Percentiles rank a stretch among this genome's conserved stretches.
phyloP scores from a whole-genome alignment of 2,329 filamentous ascomycete genomes.

The Fusarium sarcochroum region DNA sequence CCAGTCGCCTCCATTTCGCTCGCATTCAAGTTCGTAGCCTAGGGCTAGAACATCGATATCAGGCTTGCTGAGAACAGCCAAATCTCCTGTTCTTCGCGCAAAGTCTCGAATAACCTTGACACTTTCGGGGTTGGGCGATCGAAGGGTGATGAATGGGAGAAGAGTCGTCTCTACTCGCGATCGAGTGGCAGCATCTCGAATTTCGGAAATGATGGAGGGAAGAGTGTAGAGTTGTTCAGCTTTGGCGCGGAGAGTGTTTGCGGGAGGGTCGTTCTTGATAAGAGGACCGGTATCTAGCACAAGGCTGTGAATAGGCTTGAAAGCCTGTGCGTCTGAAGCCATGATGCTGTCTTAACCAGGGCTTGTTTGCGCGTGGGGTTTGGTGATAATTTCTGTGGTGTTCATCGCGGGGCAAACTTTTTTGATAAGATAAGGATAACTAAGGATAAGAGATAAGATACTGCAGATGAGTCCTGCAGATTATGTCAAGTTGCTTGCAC shows the following conservation, averaged over 20 bases:
- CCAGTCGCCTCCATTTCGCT: constrained; percentile 92
- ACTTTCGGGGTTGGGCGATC: constrained; percentile 81
- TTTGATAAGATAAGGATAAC: constrained; percentile 42
- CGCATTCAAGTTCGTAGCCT: constrained; percentile 94
- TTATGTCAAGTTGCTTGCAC: too few species aligned
- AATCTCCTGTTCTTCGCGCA: constrained; percentile 89
- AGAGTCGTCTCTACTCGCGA: constrained; percentile 86
- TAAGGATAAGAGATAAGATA: constrained; percentile 35
- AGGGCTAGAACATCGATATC: constrained; percentile 92
- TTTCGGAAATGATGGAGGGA: constrained; percentile 88
- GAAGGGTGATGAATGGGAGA: constrained; percentile 84
- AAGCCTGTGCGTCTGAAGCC: constrained; percentile 40
- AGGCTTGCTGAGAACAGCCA: constrained; percentile 86
- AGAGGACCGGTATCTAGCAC: constrained; percentile 93
- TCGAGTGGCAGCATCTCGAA: constrained; percentile 86
- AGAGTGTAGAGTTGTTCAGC: constrained; percentile 86
- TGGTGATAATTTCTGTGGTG: constrained; percentile 47
- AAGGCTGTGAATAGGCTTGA: constrained; percentile 83
- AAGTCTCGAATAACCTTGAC: constrained; percentile 86
- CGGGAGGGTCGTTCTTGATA: constrained; percentile 90
- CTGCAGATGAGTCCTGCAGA: too few species aligned
- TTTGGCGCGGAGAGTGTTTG: constrained; percentile 84
- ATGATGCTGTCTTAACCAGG: constrained; percentile 35
- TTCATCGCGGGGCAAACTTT: constrained; percentile 46
- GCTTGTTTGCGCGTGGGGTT: constrained; percentile 24